These are phyloP conservation scores for Cyberlindnera mrakii DNA, from an alignment of 805 yeast genomes.

Conservation along the genomic window DNA sequence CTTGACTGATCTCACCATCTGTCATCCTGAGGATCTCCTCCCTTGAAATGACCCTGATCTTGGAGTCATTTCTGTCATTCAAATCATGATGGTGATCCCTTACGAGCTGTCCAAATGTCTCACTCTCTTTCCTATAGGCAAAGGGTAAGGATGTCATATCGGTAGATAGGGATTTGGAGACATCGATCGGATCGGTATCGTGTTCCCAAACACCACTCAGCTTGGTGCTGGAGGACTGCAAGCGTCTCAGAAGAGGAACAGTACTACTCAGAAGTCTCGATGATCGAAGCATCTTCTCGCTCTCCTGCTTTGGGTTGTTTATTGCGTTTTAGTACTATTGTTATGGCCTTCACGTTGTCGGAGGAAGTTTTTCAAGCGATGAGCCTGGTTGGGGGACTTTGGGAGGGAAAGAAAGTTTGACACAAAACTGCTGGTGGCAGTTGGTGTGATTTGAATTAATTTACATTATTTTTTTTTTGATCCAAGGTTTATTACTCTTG, in stretches of 20 bases:
- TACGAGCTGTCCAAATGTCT: slow-evolving; percentile 38
- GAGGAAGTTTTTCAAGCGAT: too few species aligned
- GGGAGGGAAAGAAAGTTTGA: too few species aligned
- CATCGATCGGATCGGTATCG: slow-evolving; percentile 12
- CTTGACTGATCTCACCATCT: background rate
- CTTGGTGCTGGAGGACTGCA: slow-evolving; percentile 6
- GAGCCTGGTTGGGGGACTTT: too few species aligned
- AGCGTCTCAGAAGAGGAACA: background rate
- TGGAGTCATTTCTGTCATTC: slow-evolving; percentile 25
- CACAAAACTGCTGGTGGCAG: too few species aligned
- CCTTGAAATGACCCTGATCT: slow-evolving; percentile 30
- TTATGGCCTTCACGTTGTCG: too few species aligned
- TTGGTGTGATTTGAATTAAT: too few species aligned
- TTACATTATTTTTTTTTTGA: too few species aligned
- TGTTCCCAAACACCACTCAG: slow-evolving; percentile 12
- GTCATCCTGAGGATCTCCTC: slow-evolving; percentile 24
- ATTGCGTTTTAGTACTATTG: too few species aligned
- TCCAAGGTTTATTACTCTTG: too few species aligned
- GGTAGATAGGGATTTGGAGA: slow-evolving; percentile 7
- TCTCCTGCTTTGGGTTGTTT: too few species aligned
- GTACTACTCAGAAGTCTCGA: background rate
- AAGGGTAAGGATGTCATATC: slow-evolving; percentile 22
- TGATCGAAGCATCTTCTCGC: background rate
- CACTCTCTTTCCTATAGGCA: slow-evolving; percentile 32
- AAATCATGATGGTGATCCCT: slow-evolving; percentile 30